A percentile compares a stretch with the other conserved stretches of the same genome.
Evolutionary conservation across 2,329 filamentous ascomycete genomes (phyloP).

Genomic region (Exserohilum turcica): DNA sequence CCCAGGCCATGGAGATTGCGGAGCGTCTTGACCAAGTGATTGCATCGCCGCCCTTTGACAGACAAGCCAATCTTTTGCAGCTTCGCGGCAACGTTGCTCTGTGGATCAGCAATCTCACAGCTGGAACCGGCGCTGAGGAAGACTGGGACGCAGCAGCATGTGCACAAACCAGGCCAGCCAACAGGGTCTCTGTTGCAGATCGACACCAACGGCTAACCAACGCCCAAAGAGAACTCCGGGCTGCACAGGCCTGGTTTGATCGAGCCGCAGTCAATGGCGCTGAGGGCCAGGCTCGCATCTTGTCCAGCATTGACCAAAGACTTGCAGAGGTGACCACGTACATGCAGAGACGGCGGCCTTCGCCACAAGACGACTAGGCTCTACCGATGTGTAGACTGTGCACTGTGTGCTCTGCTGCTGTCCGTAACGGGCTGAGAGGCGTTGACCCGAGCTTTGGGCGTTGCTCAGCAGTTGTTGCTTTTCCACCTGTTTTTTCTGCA

Average conservation of each 20-base stretch:
- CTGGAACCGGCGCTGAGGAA: slow-evolving; percentile 38
- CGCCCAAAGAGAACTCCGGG: slow-evolving; percentile 29
- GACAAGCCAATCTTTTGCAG: slow-evolving; percentile 68
- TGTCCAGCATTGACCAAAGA: slow-evolving; percentile 27
- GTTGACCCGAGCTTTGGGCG: neutral
- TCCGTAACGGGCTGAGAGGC: neutral
- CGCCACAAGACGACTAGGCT: neutral
- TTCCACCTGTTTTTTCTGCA: neutral
- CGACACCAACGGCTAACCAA: slow-evolving; percentile 19
- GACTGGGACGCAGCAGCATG: slow-evolving; percentile 21
- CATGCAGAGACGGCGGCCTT: slow-evolving; percentile 1
- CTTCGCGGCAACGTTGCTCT: slow-evolving; percentile 75
- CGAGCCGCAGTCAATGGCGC: slow-evolving; percentile 32
- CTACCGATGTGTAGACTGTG: neutral
- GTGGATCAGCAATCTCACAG: slow-evolving; percentile 72
- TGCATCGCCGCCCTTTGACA: slow-evolving; percentile 71
- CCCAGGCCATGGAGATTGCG: slow-evolving; percentile 66
- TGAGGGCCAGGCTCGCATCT: slow-evolving; percentile 13
- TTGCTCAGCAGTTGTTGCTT: neutral
- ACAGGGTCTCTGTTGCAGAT: slow-evolving; percentile 7
- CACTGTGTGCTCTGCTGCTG: neutral
- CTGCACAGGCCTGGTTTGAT: slow-evolving; percentile 29
- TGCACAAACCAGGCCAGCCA: neutral
- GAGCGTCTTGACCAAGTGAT: slow-evolving; percentile 73
- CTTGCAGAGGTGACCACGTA: slow-evolving; percentile 6